Conservation (phyloP, 306 rosid species). For the Vachellia collinsii region DNA sequence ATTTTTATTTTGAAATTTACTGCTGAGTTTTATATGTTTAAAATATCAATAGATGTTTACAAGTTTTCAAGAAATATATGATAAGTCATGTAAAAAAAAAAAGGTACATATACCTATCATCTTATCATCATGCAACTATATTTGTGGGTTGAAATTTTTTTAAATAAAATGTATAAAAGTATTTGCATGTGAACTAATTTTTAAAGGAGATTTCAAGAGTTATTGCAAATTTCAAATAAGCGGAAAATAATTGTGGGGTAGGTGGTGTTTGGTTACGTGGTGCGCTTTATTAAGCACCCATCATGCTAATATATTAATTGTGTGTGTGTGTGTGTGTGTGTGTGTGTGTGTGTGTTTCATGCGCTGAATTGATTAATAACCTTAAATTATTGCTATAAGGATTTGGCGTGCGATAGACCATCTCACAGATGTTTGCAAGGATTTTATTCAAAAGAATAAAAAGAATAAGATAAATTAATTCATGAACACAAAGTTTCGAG, state of each 20-base stretch:
- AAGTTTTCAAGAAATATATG: neutral
- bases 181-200: neutral
- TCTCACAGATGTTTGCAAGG: neutral
- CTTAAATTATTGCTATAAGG: neutral
- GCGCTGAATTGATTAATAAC: neutral
- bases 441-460: neutral
- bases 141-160: neutral
- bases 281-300: neutral
- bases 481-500: too few relatives aligned
- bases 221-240: neutral
- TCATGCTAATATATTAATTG: neutral
- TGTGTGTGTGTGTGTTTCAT: neutral
- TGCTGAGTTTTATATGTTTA: neutral
- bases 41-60: neutral
- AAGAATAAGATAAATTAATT: too few relatives aligned
- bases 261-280: neutral
- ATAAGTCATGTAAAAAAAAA: neutral
- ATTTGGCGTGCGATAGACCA: too few relatives aligned
- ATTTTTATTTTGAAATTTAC: neutral
- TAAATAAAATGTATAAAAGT: neutral
- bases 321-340: neutral
- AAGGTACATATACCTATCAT: neutral
- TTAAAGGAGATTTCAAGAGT: neutral
- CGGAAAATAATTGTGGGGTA: neutral
- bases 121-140: neutral